Conservation (phyloP, 257 asterid genomes). For the Osmanthus fragrans region DNA sequence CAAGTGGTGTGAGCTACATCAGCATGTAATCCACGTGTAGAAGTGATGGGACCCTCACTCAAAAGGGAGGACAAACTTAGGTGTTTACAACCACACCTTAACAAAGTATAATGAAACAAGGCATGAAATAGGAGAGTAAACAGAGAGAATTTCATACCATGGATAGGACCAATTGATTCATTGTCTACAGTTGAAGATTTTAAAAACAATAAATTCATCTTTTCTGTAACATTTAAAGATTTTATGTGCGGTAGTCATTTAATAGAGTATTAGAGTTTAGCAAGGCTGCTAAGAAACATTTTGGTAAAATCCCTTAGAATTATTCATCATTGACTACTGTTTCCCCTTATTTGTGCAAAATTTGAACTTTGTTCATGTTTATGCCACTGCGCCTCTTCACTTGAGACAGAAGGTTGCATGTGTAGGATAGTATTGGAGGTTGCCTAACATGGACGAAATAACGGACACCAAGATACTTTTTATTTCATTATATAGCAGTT, state of each 20-base stretch:
- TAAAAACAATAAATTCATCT: neutral
- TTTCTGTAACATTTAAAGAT: neutral
- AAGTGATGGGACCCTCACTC: slow-evolving; percentile 6
- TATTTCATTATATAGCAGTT: slow-evolving; percentile 11
- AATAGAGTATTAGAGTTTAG: neutral
- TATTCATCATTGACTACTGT: neutral
- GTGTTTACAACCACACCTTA: neutral
- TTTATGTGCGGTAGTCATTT: neutral
- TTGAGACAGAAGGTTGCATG: neutral
- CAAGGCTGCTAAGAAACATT: neutral
- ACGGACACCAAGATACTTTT: neutral
- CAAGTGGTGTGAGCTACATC: neutral
- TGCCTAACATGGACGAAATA: neutral
- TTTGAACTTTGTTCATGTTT: neutral
- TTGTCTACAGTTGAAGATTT: neutral
- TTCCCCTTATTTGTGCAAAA: neutral
- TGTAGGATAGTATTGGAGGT: neutral
- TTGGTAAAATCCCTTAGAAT: neutral
- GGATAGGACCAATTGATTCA: neutral
- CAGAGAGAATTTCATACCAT: neutral
- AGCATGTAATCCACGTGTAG: slow-evolving; percentile 14
- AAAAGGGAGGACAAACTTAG: neutral
- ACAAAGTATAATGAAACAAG: neutral
- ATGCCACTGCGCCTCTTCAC: neutral
- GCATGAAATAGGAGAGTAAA: neutral